Base-by-base conservation (phyloP, 2,329 filamentous ascomycete species). In the Fusarium odoratissimum region DNA sequence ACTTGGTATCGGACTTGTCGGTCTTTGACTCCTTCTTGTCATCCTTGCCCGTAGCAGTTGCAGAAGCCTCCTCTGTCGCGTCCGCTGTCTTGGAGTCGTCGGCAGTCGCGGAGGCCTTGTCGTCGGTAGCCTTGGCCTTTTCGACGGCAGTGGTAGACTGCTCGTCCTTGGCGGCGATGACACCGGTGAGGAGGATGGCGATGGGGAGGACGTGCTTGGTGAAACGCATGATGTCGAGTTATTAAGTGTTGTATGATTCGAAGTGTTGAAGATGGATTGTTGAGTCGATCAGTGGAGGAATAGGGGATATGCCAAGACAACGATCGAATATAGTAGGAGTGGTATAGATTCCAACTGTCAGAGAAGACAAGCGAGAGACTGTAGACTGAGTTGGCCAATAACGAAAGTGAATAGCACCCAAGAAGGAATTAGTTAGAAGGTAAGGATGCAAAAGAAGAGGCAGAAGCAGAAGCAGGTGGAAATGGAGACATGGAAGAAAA, bases 171-270 rank as follows among this genome's bases (percentile, higher is more conserved):
- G 65, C 65, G 19, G 75, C 75, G 33, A 74, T 69, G 64, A 71
- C 75, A 19, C 73, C 60, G 17, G 73, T 75, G 42, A 78, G 63
- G 63, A 78, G 59, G 45, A 78, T 64, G 30, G 73, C 72, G 8
- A 77, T 59, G 21, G 76, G 76, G 30, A 78, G 72, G 35, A 78
- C 46, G 60, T 77, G 74, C 71, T 76, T 72, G 25, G 74, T 73
- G 75, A 78, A 64, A 54, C 72, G 76, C 76, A 78, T 78, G 63
- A 35, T 77, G 73, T 30, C 57, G 44, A 49, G 33, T 8, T 48
- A 45, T 35, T 42, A n/a, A 52, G 25, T 45, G 41, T 38, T 31
- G 35, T 35, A 49, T 40, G 30, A 33, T 51, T 23, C n/a, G 21
- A 31, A 31, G 21, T 38, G 37, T 38, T 25, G 13, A 59, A 66